phyloP scores from a whole-genome alignment of 129 eudicot genomes.

The Logfia minima region DNA sequence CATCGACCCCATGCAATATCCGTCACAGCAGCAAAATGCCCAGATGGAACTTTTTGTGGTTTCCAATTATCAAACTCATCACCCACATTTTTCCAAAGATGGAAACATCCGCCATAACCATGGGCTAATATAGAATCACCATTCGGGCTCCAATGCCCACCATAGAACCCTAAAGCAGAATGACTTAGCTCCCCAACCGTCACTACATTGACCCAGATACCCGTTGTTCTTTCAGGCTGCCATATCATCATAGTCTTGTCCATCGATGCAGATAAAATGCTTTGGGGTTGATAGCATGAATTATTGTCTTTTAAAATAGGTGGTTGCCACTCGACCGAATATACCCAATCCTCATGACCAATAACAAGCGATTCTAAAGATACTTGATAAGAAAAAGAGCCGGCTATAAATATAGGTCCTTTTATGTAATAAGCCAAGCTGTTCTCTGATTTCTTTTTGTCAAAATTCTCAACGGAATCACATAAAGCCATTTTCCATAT shows the following conservation, averaged over 20 bases:
- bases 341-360: slow-evolving; percentile 98
- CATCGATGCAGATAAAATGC: slow-evolving; percentile 95
- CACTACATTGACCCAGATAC: slow-evolving; percentile 96
- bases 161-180: slow-evolving; percentile 97
- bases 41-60: slow-evolving; percentile 95
- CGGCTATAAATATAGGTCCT: slow-evolving; percentile 78
- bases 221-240: slow-evolving; percentile 89
- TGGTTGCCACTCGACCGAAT: slow-evolving; percentile 98
- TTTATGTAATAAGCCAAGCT: slow-evolving; percentile 82
- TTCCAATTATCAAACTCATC: slow-evolving; percentile 69
- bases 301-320: slow-evolving; percentile 49
- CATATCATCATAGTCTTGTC: slow-evolving; percentile 99
- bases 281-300: slow-evolving; percentile 68
- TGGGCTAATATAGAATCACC: slow-evolving; percentile 85
- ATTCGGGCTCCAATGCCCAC: slow-evolving; percentile 90
- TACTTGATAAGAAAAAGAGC: slow-evolving; percentile 72
- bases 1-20: slow-evolving; percentile 83
- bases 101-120: slow-evolving; percentile 97
- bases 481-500: slow-evolving; percentile 79
- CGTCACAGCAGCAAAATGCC: slow-evolving; percentile 79
- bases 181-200: slow-evolving; percentile 97
- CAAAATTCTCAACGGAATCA: slow-evolving; percentile 36
- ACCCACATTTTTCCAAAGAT: slow-evolving; percentile 88
- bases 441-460: slow-evolving; percentile 45
- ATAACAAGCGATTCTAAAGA: slow-evolving; percentile 87